Evolutionary conservation across 345 rosid species (phyloP).

Genomic region (Gossypium australe): DNA sequence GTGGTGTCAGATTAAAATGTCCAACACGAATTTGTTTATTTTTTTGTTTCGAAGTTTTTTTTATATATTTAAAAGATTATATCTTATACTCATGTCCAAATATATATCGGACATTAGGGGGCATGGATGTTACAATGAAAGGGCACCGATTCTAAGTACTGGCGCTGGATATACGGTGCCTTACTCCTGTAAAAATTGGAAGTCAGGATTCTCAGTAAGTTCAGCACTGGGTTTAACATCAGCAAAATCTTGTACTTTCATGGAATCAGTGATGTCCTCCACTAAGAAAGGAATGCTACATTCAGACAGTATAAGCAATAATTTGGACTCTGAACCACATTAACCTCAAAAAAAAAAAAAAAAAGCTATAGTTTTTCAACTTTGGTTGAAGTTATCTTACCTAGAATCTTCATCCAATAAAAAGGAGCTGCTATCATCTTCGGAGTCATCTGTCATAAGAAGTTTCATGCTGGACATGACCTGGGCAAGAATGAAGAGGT

Average conservation of each 20-base stretch:
- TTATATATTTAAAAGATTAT: neutral
- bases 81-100: neutral
- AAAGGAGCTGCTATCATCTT: constrained; percentile 47
- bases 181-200: constrained; percentile 73
- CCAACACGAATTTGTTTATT: neutral
- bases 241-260: constrained; percentile 55
- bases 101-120: constrained; percentile 11
- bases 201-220: constrained; percentile 65
- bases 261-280: constrained; percentile 54
- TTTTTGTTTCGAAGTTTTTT: neutral
- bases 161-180: constrained; percentile 9
- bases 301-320: neutral
- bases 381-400: constrained; percentile 22
- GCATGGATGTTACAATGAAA: constrained; percentile 19
- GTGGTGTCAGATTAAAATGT: neutral
- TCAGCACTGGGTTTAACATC: constrained; percentile 60
- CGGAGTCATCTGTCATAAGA: constrained; percentile 53
- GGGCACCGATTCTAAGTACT: neutral
- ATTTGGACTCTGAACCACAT: neutral
- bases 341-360: neutral
- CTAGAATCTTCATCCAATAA: constrained; percentile 76
- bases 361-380: too few relatives aligned
- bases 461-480: constrained; percentile 77
- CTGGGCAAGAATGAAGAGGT: constrained; percentile 29
- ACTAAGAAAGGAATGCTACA: constrained; percentile 80